Percentiles rank a stretch among this genome's conserved stretches.
phyloP scores from a whole-genome alignment of 768 basidiomycete species.

The Gelatoporia subvermispora region DNA sequence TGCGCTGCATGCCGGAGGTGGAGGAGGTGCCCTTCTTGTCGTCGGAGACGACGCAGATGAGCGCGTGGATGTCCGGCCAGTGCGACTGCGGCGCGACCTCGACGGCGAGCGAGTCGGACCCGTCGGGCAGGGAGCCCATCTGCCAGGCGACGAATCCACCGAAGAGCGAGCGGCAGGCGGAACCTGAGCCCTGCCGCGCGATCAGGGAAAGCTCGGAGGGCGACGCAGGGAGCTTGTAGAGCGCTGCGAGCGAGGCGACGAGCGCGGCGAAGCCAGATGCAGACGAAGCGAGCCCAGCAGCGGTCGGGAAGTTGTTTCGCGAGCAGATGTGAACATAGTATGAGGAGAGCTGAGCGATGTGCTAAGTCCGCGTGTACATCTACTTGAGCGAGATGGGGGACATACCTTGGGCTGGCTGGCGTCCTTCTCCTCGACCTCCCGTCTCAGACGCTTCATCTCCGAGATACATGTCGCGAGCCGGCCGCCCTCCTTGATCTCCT shows the following conservation, averaged over 20 bases:
- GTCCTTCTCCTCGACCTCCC: slow-evolving; percentile 68
- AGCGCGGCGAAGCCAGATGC: slow-evolving; percentile 97
- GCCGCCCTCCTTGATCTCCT: slow-evolving; percentile 79
- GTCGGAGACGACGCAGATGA: slow-evolving; percentile 95
- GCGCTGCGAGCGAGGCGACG: slow-evolving; percentile 78
- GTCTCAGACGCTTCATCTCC: slow-evolving; percentile 79
- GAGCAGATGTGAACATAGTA: slow-evolving; percentile 86
- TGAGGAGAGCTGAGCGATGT: slow-evolving; percentile 51
- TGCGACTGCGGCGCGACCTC: slow-evolving; percentile 79
- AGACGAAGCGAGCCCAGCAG: slow-evolving; percentile 95
- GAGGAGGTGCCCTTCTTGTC: slow-evolving; percentile 95
- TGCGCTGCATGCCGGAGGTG: slow-evolving; percentile 96
- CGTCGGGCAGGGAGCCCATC: slow-evolving; percentile 59
- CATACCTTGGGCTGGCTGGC: slow-evolving; percentile 61
- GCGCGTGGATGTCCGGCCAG: slow-evolving; percentile 95
- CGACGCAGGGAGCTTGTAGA: slow-evolving; percentile 76
- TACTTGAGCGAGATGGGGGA: slow-evolving; percentile 1
- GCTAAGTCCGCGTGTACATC: slow-evolving; percentile 6
- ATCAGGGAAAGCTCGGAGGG: slow-evolving; percentile 86
- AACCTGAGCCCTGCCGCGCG: slow-evolving; percentile 95
- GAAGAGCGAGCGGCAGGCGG: slow-evolving; percentile 95
- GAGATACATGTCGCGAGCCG: slow-evolving; percentile 79
- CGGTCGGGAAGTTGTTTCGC: slow-evolving; percentile 98
- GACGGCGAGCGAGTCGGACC: slow-evolving; percentile 83
- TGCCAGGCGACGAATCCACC: slow-evolving; percentile 98